A percentile compares a stretch with the other conserved stretches of the same genome.
Conservation (phyloP, 2,329 filamentous ascomycete species). For the Ophiostoma sp. region DNA sequence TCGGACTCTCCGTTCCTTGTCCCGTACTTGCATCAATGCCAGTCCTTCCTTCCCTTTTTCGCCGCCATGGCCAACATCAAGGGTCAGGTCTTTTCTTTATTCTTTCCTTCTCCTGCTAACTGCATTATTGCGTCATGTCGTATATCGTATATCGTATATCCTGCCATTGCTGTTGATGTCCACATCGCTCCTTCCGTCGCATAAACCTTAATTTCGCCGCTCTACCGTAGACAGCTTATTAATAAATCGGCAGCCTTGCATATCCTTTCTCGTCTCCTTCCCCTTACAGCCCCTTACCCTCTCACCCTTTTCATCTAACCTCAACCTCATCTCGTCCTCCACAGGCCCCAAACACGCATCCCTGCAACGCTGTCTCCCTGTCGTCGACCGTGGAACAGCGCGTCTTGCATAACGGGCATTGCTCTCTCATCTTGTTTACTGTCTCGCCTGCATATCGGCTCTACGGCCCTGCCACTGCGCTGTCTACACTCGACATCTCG, state of each 20-base stretch:
- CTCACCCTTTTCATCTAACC: background rate
- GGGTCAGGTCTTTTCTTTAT: background rate
- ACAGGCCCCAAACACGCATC: conserved; percentile 1
- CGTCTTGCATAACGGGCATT: background rate
- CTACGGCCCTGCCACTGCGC: background rate
- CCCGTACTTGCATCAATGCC: background rate
- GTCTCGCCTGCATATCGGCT: background rate
- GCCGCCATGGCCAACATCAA: background rate
- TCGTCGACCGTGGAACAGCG: background rate
- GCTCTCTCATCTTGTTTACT: background rate
- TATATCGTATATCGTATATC: background rate
- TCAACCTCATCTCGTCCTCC: background rate
- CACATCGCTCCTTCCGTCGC: conserved; percentile 8
- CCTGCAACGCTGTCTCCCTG: background rate
- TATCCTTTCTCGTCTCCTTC: background rate
- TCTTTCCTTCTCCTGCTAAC: background rate
- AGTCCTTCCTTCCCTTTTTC: conserved; percentile 4
- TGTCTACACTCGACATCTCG: background rate
- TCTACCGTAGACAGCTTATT: background rate
- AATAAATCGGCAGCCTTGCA: background rate
- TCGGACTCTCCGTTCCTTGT: background rate
- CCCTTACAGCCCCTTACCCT: background rate
- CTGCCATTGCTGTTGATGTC: background rate
- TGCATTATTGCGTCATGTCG: background rate
- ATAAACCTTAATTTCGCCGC: conserved; percentile 2